These are phyloP conservation scores for Gamsiella multidivaricata DNA, from an alignment of 192 early-diverging fungal genomes.

Conservation along the genomic window DNA sequence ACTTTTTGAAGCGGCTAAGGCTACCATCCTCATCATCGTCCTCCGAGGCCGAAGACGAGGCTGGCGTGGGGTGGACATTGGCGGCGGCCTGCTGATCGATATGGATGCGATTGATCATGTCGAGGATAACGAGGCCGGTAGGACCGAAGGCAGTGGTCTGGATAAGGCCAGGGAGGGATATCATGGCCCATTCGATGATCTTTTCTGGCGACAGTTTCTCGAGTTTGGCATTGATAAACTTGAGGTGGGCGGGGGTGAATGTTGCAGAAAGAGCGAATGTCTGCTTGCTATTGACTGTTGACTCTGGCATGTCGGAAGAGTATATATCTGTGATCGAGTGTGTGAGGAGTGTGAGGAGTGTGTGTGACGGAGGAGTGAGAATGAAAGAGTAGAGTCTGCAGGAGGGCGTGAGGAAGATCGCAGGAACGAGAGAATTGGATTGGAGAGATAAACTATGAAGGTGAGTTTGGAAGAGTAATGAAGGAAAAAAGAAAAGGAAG, in stretches of 20 bases:
- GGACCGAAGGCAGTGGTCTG: conserved; percentile 97
- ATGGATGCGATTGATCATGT: conserved; percentile 83
- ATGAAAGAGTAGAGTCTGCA: not conserved
- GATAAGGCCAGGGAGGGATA: conserved; percentile 81
- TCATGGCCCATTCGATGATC: conserved; percentile 89
- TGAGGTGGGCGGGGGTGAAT: conserved; percentile 72
- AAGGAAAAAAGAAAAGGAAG: no score
- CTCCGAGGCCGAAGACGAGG: conserved; percentile 43
- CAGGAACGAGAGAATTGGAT: no score
- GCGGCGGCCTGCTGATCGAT: conserved; percentile 60
- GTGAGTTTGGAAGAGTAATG: no score
- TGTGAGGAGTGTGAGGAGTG: no score
- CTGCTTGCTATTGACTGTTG: conserved; percentile 17
- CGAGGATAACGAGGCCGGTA: conserved; percentile 88
- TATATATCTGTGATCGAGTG: conserved; percentile 1
- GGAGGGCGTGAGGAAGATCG: not conserved
- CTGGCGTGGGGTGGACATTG: conserved; percentile 40
- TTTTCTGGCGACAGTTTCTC: conserved; percentile 75
- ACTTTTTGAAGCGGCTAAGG: conserved; percentile 33
- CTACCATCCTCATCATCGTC: conserved; percentile 43
- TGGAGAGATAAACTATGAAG: no score
- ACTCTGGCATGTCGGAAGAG: conserved; percentile 45
- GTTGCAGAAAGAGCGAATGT: conserved; percentile 10
- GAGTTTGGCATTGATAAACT: conserved; percentile 80
- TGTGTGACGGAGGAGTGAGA: not conserved